Evolutionary conservation across 768 basidiomycete genomes (phyloP), one percentile per base, ranked within the genome.

Genomic region (Termitomyces sp.): DNA sequence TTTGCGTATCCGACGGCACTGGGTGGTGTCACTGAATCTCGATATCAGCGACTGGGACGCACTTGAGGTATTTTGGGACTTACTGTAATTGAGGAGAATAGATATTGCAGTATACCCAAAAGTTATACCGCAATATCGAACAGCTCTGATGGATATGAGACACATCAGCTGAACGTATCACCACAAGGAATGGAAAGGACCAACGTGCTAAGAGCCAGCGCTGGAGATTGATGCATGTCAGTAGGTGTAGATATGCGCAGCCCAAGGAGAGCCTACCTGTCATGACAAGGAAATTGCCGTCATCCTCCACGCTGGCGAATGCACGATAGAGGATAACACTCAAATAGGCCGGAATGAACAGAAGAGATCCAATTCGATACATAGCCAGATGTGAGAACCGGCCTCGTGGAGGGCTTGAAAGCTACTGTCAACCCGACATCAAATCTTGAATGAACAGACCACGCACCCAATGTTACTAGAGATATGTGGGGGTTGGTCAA

Each of bases 101-200:
- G 93, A 88, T 62, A 97, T 85, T 1, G 94, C 83, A 0, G 97
- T 98, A 75, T 96, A 98, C 18, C 84, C 85, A 74, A 96, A 96
- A 1, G 92, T 95, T 65, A 79, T 85, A 32, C 91, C 95, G 69
- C 92, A 94, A 72, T 90, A 98, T 58, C 95, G 85, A 54, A 94
- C 74, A 42, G 94, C 94, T 39, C 93, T 96, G 67, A 52, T 62
- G 5, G 54, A 49, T 12, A 62, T 45, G 45, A 44, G 11, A 36
- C 46, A 22, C 36, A 64, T 22, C 63, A 48, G 39, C 35, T 52
- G 51, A 33, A 45, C 32, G 33, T 38, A 20, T 33, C 48, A 39
- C 32, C 7, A 22, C 45, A 28, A 40, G 46, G 38, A 54, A 16
- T 13, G n/a, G 35, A 22, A 51, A 48, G 33, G 12, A 74, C 90